Evolutionary conservation across 2,329 filamentous ascomycete species (phyloP).

Genomic region (Alternaria sp.): DNA sequence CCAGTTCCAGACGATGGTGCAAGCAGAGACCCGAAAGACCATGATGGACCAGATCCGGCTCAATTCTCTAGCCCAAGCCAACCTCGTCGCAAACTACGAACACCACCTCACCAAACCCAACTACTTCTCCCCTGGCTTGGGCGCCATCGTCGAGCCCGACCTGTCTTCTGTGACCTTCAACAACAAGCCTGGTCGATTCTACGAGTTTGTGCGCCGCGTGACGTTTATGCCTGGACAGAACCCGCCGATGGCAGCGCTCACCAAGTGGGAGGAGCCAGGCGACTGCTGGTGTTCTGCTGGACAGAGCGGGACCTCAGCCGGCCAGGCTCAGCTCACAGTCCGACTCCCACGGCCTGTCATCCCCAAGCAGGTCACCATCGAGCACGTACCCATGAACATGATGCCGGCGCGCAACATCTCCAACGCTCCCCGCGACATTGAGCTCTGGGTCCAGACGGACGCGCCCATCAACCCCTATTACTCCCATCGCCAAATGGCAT

Average conservation of each 20-base stretch:
- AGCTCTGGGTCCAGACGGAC: conserved; percentile 55
- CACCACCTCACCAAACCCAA: conserved; percentile 64
- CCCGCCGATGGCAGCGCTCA: conserved; percentile 66
- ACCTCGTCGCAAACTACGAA: conserved; percentile 43
- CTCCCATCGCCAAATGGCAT: conserved; percentile 22
- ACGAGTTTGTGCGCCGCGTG: conserved; percentile 15
- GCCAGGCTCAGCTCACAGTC: conserved; percentile 72
- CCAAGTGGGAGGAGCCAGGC: conserved; percentile 77
- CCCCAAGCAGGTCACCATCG: conserved; percentile 54
- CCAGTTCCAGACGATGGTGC: conserved; percentile 25
- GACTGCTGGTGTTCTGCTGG: conserved; percentile 83
- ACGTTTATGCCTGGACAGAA: conserved; percentile 35
- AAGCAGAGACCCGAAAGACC: conserved; percentile 41
- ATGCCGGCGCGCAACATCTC: conserved; percentile 48
- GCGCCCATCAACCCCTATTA: conserved; percentile 34
- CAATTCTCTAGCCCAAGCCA: conserved; percentile 42
- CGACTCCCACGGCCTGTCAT: conserved; percentile 46
- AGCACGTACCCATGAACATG: conserved; percentile 54
- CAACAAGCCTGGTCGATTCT: conserved; percentile 20
- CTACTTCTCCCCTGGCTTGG: conserved; percentile 72
- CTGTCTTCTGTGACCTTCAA: conserved; percentile 64
- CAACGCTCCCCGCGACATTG: conserved; percentile 54
- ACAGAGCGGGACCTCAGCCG: conserved; percentile 55
- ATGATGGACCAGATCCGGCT: conserved; percentile 42
- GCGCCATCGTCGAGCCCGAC: conserved; percentile 68